Evolutionary conservation across 2,329 filamentous ascomycete species (phyloP).

Genomic region (Aspergillus ibericus): DNA sequence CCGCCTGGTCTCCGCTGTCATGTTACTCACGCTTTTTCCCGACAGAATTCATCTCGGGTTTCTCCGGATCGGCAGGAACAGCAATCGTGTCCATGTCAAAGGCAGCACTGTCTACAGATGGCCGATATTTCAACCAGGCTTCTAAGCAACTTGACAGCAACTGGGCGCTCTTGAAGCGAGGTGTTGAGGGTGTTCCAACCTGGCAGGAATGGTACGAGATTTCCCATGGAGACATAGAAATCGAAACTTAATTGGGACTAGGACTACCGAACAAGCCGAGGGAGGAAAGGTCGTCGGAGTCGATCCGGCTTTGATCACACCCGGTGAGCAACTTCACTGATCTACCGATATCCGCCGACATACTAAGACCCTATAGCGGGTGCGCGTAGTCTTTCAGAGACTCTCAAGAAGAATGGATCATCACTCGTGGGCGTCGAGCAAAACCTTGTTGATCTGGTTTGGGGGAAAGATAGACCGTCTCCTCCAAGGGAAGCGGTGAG

Average conservation of each 20-base stretch:
- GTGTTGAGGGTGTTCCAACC: constrained; percentile 87
- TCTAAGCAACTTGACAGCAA: constrained; percentile 85
- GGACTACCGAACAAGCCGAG: constrained; percentile 75
- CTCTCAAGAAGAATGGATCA: constrained; percentile 80
- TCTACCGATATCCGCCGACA: not conserved
- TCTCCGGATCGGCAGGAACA: constrained; percentile 91
- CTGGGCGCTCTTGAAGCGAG: constrained; percentile 90
- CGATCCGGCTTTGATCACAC: constrained; percentile 83
- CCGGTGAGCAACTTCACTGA: constrained; percentile 43
- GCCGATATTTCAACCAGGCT: constrained; percentile 97
- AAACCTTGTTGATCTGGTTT: constrained; percentile 90
- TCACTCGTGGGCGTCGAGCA: constrained; percentile 72
- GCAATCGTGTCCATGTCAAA: constrained; percentile 84
- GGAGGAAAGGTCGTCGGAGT: constrained; percentile 87
- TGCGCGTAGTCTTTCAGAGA: constrained; percentile 75
- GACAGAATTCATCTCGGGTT: constrained; percentile 81
- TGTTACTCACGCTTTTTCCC: constrained; percentile 17
- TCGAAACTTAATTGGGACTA: constrained; percentile 29
- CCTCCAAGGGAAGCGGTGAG: constrained; percentile 75
- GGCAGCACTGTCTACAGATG: constrained; percentile 89
- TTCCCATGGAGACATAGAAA: not conserved
- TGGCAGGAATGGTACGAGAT: constrained; percentile 86
- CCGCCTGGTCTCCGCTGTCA: constrained; percentile 7
- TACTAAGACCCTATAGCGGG: constrained; percentile 47
- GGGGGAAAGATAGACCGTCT: constrained; percentile 71